Evolutionary conservation across 2,329 filamentous ascomycete species (phyloP).

Genomic region (Biscogniauxia mediterranea): DNA sequence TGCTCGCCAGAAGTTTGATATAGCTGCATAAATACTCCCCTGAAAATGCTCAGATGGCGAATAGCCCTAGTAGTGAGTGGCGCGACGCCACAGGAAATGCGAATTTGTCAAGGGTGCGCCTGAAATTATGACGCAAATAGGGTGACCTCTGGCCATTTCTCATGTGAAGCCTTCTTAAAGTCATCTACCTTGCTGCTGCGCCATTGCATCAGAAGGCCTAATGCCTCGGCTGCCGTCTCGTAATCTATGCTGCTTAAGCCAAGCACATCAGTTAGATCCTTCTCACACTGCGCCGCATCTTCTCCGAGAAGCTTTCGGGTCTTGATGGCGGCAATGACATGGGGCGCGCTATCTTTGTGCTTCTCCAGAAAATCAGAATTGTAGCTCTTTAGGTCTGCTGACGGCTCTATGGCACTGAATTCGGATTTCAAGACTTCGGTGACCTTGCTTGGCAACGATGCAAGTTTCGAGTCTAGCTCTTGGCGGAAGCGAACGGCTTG

Average conservation of each 20-base stretch:
- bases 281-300: slow-evolving; percentile 55
- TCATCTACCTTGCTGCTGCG: slow-evolving; percentile 46
- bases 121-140: slow-evolving; percentile 34
- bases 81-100: neutral
- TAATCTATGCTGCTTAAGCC: slow-evolving; percentile 44
- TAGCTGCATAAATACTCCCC: neutral
- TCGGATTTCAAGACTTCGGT: slow-evolving; percentile 67
- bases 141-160: slow-evolving; percentile 52
- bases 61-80: neutral
- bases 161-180: slow-evolving; percentile 48
- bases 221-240: slow-evolving; percentile 44
- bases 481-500: slow-evolving; percentile 70
- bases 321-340: slow-evolving; percentile 63
- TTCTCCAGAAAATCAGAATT: slow-evolving; percentile 65
- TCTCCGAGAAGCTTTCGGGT: slow-evolving; percentile 59
- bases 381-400: slow-evolving; percentile 57
- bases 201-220: slow-evolving; percentile 47
- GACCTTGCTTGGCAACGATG: slow-evolving; percentile 63
- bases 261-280: slow-evolving; percentile 57
- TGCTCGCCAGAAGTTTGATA: neutral
- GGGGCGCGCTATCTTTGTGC: slow-evolving; percentile 60
- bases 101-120: neutral
- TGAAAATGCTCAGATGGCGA: neutral
- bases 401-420: slow-evolving; percentile 60
- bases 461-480: slow-evolving; percentile 53